phyloP scores from a whole-genome alignment of 2,329 filamentous ascomycete genomes.

The Raffaelea ambrosiae region DNA sequence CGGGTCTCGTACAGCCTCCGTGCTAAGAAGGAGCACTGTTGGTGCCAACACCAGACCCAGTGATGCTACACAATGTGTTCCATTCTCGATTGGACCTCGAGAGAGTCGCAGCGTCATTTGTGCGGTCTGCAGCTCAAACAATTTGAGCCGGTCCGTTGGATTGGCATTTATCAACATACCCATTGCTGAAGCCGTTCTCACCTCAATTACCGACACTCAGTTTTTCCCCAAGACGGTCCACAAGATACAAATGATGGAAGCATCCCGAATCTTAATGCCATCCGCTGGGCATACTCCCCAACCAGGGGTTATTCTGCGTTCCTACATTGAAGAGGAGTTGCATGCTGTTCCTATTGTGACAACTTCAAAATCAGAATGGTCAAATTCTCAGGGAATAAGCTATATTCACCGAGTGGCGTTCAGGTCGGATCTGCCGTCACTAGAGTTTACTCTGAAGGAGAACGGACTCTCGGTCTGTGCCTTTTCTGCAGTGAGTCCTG shows the following conservation, averaged over 20 bases:
- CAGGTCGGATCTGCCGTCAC: constrained; percentile 66
- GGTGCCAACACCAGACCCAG: no score
- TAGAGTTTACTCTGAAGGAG: constrained; percentile 71
- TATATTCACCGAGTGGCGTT: constrained; percentile 75
- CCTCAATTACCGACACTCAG: constrained; percentile 87
- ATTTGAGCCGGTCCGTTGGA: constrained; percentile 74
- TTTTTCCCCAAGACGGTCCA: constrained; percentile 84
- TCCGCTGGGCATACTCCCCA: constrained; percentile 61
- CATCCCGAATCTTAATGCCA: constrained; percentile 72
- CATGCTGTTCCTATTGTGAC: constrained; percentile 43
- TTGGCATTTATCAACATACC: constrained; percentile 81
- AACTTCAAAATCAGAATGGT: constrained; percentile 70
- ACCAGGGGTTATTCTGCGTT: constrained; percentile 45
- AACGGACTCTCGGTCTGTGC: constrained; percentile 82
- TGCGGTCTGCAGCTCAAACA: constrained; percentile 80
- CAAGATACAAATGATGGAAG: constrained; percentile 74
- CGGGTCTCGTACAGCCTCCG: no score
- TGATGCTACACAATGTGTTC: no score
- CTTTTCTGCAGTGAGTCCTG: constrained; percentile 64
- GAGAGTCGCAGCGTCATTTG: constrained; percentile 44
- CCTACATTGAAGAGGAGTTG: constrained; percentile 10
- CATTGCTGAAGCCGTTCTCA: constrained; percentile 75
- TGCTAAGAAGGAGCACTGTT: no score
- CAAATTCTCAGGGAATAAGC: constrained; percentile 67
- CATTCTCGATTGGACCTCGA: constrained; percentile 4